Percentiles rank a stretch among this genome's conserved stretches.
These are phyloP conservation scores for Neoarthrinium moseri DNA, from an alignment of 2,329 filamentous ascomycete species.

Conservation along the genomic window DNA sequence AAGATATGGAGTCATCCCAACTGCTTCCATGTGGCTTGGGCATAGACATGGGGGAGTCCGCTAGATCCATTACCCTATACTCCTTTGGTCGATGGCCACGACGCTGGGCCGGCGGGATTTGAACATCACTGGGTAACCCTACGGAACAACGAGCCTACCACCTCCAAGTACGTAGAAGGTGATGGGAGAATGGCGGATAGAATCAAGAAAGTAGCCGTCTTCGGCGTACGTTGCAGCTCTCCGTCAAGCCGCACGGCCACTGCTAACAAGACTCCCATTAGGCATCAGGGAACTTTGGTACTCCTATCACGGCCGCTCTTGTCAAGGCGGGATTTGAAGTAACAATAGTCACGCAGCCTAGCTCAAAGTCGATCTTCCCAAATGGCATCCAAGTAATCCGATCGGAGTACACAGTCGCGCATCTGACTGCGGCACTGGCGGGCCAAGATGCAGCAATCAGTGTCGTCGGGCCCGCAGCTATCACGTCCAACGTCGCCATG, in stretches of 20 bases:
- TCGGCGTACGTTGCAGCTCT: constrained; percentile 20
- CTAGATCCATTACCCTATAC: no score
- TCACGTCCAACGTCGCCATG: constrained; percentile 18
- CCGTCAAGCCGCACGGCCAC: not conserved
- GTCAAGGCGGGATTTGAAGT: constrained; percentile 20
- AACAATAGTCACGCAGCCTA: constrained; percentile 20
- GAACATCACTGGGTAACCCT: no score
- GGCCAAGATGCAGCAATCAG: constrained; percentile 28
- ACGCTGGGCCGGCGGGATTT: no score
- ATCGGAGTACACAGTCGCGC: constrained; percentile 18
- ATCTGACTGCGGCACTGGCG: constrained; percentile 17
- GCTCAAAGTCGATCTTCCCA: constrained; percentile 20
- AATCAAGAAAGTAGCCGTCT: constrained; percentile 24
- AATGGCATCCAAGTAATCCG: constrained; percentile 15
- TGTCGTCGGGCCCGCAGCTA: constrained; percentile 20
- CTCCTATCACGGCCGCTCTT: constrained; percentile 24
- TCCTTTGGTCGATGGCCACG: no score
- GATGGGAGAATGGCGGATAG: no score
- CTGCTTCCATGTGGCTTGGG: no score
- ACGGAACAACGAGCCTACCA: no score
- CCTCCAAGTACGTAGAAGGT: no score
- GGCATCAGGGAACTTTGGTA: constrained; percentile 27
- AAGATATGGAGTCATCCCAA: no score
- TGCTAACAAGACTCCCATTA: no score
- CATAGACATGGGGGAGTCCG: no score